These are phyloP conservation scores for Pholiota molesta DNA, from an alignment of 768 basidiomycete genomes.

Conservation along the genomic window DNA sequence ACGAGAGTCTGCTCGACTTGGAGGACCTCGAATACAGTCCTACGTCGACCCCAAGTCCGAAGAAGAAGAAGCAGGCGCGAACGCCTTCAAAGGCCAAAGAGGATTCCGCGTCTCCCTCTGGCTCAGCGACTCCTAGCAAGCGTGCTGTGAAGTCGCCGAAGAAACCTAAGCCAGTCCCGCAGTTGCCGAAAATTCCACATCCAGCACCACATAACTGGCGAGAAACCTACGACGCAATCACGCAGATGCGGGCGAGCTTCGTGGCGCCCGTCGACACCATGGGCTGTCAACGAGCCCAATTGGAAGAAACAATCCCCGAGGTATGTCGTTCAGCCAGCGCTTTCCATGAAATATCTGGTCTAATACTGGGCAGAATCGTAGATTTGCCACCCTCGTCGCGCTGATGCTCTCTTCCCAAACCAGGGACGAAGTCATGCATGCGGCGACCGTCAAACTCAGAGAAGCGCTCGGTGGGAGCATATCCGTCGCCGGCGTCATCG, in stretches of 20 bases:
- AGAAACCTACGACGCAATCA: constrained; percentile 72
- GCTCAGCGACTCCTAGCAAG: constrained; percentile 25
- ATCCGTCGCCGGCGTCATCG: constrained; percentile 66
- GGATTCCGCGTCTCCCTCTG: constrained; percentile 31
- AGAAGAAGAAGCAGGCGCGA: constrained; percentile 2
- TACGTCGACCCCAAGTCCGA: constrained; percentile 4
- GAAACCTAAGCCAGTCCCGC: constrained; percentile 59
- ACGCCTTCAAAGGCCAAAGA: neutral
- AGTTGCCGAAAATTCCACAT: constrained; percentile 62
- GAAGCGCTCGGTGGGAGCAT: constrained; percentile 77
- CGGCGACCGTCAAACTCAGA: constrained; percentile 77
- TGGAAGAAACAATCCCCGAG: constrained; percentile 65
- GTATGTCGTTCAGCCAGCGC: constrained; percentile 34
- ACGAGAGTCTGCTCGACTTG: constrained; percentile 16
- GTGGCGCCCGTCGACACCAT: constrained; percentile 91
- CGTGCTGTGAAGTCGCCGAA: constrained; percentile 40
- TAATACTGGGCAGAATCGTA: constrained; percentile 56
- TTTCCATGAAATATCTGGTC: neutral
- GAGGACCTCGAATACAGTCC: constrained; percentile 22
- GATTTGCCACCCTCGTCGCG: constrained; percentile 86
- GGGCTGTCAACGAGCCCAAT: constrained; percentile 80
- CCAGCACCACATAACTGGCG: constrained; percentile 69
- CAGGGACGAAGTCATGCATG: constrained; percentile 88
- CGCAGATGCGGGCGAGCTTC: constrained; percentile 73
- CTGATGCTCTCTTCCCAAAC: constrained; percentile 97